Evolutionary conservation across 345 rosid species (phyloP).

Genomic region (Melaleuca alternifolia): DNA sequence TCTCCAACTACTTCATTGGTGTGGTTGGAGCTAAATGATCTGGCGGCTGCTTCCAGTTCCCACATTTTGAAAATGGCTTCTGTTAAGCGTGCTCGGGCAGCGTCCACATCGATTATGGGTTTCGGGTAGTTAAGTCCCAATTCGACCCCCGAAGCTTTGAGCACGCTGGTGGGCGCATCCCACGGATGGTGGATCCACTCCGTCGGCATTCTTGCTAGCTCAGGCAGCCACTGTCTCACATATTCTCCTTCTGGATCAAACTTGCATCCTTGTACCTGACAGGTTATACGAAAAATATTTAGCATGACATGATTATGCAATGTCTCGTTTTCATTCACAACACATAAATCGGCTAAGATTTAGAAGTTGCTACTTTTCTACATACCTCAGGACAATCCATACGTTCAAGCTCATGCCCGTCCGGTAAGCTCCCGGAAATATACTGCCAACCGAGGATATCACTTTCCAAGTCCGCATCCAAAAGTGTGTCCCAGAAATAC

Average conservation of each 20-base stretch:
- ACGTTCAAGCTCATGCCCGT: conserved; percentile 91
- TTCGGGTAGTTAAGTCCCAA: conserved; percentile 56
- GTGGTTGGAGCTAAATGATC: conserved; percentile 19
- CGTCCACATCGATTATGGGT: conserved; percentile 64
- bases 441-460: conserved; percentile 97
- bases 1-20: conserved; percentile 57
- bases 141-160: conserved; percentile 67
- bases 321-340: not conserved
- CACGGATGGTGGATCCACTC: conserved; percentile 97
- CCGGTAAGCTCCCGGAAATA: conserved; percentile 88
- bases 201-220: conserved; percentile 78
- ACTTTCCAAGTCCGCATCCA: conserved; percentile 85
- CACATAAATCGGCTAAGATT: not conserved
- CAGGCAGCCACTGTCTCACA: conserved; percentile 88
- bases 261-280: conserved; percentile 72
- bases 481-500: conserved; percentile 89
- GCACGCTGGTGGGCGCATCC: conserved; percentile 64
- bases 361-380: not conserved
- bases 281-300: not conserved
- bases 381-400: conserved; percentile 75
- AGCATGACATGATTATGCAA: not conserved
- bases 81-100: conserved; percentile 50
- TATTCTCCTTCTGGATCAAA: conserved; percentile 84
- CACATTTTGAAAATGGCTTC: conserved; percentile 78
- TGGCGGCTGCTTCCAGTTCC: conserved; percentile 58